Conservation (phyloP, 2,329 filamentous ascomycete species). For the Ceratocystis diversiconidia region DNA sequence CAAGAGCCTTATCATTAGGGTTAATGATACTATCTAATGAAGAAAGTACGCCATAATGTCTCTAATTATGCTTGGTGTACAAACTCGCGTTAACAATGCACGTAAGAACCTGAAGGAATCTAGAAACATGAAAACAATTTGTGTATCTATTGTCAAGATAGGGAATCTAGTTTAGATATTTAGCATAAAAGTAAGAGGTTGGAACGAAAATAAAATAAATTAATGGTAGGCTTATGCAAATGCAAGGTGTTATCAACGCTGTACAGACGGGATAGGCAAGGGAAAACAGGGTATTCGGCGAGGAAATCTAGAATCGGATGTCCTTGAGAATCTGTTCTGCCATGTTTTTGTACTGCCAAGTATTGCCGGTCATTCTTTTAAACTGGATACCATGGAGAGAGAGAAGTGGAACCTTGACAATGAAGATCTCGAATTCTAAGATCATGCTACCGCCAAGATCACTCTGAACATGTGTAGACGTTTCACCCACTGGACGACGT, state of each 20-base stretch:
- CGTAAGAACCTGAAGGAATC: no score
- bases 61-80: no score
- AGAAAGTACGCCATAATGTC: no score
- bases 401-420: conserved; percentile 91
- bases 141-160: not conserved
- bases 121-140: not conserved
- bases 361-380: conserved; percentile 88
- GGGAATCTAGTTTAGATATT: not conserved
- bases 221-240: not conserved
- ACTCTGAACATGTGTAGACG: conserved; percentile 78
- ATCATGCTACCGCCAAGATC: conserved; percentile 75
- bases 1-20: not conserved
- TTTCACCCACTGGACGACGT: conserved; percentile 49
- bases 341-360: conserved; percentile 98
- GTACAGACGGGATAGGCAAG: not conserved
- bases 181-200: not conserved
- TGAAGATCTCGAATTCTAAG: conserved; percentile 86
- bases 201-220: not conserved
- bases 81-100: no score
- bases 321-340: conserved; percentile 87
- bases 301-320: conserved; percentile 43
- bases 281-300: no score
- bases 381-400: conserved; percentile 93
- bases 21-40: not conserved
- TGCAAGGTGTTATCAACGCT: not conserved